phyloP scores from a whole-genome alignment of 2,329 filamentous ascomycete genomes.

The Xylaria sp. region DNA sequence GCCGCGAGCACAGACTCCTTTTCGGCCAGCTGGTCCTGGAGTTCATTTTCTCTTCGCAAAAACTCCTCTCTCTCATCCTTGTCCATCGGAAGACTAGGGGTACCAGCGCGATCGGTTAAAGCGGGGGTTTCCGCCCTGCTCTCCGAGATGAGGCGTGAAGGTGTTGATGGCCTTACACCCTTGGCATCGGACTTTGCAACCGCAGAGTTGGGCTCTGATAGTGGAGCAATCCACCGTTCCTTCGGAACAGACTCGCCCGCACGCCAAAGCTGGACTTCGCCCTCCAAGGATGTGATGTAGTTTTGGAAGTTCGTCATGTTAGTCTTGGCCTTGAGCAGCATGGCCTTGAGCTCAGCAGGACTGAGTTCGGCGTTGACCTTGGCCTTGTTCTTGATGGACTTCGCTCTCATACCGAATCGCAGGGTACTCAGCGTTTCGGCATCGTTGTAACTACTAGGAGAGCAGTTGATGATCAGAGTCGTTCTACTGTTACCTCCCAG shows the following conservation, averaged over 20 bases:
- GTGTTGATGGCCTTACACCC: constrained; percentile 49
- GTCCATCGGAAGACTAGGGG: constrained; percentile 80
- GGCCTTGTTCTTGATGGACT: constrained; percentile 99
- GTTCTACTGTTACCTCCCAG: constrained; percentile 96
- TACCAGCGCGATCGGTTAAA: constrained; percentile 76
- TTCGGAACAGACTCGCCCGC: constrained; percentile 81
- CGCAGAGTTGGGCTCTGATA: constrained; percentile 47
- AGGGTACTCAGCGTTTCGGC: constrained; percentile 88
- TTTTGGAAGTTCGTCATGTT: constrained; percentile 84
- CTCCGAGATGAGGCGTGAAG: constrained; percentile 48
- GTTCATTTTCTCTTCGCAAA: constrained; percentile 86
- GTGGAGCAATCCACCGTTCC: constrained; percentile 75
- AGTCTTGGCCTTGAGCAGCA: constrained; percentile 86
- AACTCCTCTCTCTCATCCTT: constrained; percentile 98
- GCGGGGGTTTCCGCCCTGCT: constrained; percentile 57
- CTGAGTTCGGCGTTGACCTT: constrained; percentile 99
- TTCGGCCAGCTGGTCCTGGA: constrained; percentile 94
- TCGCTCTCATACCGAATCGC: constrained; percentile 90
- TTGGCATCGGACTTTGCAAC: constrained; percentile 41
- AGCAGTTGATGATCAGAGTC: constrained; percentile 98
- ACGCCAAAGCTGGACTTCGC: constrained; percentile 82
- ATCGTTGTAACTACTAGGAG: constrained; percentile 98
- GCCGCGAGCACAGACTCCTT: constrained; percentile 77
- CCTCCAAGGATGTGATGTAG: constrained; percentile 78
- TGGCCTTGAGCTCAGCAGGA: constrained; percentile 85